Percentiles rank a stretch among this genome's conserved stretches.
Evolutionary conservation across 306 rosid species (phyloP).

Genomic region (Glycyrrhiza uralensis): DNA sequence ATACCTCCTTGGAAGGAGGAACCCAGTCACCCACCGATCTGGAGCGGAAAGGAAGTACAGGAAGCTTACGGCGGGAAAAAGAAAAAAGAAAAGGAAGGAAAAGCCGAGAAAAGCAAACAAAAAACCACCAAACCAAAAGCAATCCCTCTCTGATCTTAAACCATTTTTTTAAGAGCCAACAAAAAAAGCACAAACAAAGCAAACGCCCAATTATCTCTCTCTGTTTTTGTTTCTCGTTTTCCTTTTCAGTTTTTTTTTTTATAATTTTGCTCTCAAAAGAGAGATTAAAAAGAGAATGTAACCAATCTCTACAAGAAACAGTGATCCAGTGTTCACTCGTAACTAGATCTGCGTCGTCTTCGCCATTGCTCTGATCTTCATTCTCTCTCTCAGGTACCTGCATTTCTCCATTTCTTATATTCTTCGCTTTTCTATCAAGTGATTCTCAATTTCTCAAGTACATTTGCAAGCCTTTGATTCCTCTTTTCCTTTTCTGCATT

Average conservation of each 20-base stretch:
- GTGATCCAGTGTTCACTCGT: slow-evolving; percentile 19
- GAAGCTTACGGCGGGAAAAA: too few species aligned
- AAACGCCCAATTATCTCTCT: slow-evolving; percentile 1
- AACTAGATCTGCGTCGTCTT: slow-evolving; percentile 31
- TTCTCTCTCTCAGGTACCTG: slow-evolving; percentile 28
- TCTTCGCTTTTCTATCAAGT: slow-evolving; percentile 20
- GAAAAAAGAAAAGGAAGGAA: not conserved
- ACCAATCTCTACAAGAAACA: slow-evolving; percentile 23
- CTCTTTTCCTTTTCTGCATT: not conserved
- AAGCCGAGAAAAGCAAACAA: slow-evolving; percentile 19
- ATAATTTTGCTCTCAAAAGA: not conserved
- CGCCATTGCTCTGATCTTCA: slow-evolving; percentile 19
- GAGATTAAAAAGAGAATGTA: slow-evolving; percentile 1
- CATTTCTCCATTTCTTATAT: not conserved
- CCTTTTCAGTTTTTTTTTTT: not conserved
- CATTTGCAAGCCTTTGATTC: slow-evolving; percentile 14
- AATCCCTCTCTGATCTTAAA: slow-evolving; percentile 5
- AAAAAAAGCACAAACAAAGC: slow-evolving; percentile 20
- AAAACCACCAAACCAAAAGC: slow-evolving; percentile 34
- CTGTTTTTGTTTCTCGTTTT: not conserved
- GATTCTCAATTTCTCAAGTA: slow-evolving; percentile 7
- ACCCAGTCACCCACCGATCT: too few species aligned
- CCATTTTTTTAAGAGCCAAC: slow-evolving; percentile 14
- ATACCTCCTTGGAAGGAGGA: slow-evolving; percentile 10
- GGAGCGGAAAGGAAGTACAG: not conserved